Evolutionary conservation across 2,329 filamentous ascomycete species (phyloP), one percentile per base, ranked within the genome.

Genomic region (Colletotrichum orchidophilum): DNA sequence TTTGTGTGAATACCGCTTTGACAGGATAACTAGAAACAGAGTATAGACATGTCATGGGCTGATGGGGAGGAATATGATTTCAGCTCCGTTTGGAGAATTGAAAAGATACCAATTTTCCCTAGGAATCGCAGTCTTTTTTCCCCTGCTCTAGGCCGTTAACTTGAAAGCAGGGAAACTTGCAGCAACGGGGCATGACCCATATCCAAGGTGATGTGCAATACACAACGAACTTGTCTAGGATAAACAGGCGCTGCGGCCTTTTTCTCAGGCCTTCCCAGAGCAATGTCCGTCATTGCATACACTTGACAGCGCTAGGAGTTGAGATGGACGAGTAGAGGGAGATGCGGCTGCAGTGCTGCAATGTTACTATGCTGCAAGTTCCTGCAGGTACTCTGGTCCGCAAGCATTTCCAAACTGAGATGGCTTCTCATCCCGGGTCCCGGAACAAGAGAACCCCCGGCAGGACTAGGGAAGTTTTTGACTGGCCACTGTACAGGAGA

Each of bases 361-460:
- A 26, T n/a, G n/a, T n/a, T n/a, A n/a, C n/a, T n/a, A n/a, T 31
- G 50, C 11, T 31, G 49, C 55, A 67, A 15, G n/a, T 50, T 27
- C 15, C 18, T 26, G 31, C n/a, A 21, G 33, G 9, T 24, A 52
- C n/a, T n/a, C n/a, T n/a, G n/a, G 29, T 15, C 63, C 67, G 63
- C 71, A 67, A 73, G 63, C 59, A 61, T 71, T 71, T n/a, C 67
- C 67, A 39, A 33, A 63, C 53, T 60, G 35, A 62, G 63, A 66
- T 60, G 52, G 50, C 49, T 57, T 58, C 35, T 53, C 31, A 61
- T 39, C 63, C 63, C 18, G 57, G 68, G 63, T 54, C 9, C 65
- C 65, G 52, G 26, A 42, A 42, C 15, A 42, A 42, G 18, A 42
- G 39, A 18, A 18, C 18, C 39, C 39, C 39, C 33, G 24, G 53